Conservation (phyloP, 1,284 basidiomycete species). For the Leccinum variabile region DNA sequence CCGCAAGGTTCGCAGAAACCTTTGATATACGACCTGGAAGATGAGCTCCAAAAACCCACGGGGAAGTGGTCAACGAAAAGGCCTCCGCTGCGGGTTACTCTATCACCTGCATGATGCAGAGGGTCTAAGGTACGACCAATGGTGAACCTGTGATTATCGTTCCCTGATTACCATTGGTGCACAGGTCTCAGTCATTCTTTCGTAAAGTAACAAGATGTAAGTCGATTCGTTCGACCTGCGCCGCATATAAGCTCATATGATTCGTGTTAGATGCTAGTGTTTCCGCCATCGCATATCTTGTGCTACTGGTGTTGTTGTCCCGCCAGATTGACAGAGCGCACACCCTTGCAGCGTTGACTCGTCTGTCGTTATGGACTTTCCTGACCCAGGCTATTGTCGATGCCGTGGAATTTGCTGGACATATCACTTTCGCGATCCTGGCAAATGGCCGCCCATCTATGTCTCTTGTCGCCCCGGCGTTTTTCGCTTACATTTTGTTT, state of each 20-base stretch:
- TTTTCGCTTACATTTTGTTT: constrained; percentile 71
- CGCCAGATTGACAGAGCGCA: constrained; percentile 73
- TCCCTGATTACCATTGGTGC: constrained; percentile 4
- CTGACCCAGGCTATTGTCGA: constrained; percentile 76
- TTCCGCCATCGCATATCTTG: constrained; percentile 66
- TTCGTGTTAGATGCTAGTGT: constrained; percentile 64
- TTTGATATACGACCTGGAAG: constrained; percentile 39
- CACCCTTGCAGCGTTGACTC: constrained; percentile 76
- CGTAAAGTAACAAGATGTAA: constrained; percentile 80
- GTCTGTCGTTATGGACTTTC: constrained; percentile 81
- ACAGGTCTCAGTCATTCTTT: constrained; percentile 66
- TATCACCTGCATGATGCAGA: constrained; percentile 64
- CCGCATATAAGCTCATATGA: constrained; percentile 5
- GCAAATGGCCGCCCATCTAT: constrained; percentile 77
- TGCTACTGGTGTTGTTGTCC: constrained; percentile 65
- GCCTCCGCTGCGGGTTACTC: constrained; percentile 71
- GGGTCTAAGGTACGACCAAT: constrained; percentile 57
- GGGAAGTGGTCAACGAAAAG: constrained; percentile 59
- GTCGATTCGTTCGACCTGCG: constrained; percentile 26
- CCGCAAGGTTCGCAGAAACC: constrained; percentile 18
- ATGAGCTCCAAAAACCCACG: constrained; percentile 69
- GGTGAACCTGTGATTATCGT: background rate
- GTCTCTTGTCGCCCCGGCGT: constrained; percentile 79
- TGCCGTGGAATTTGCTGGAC: constrained; percentile 79
- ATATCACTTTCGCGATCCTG: constrained; percentile 82